Evolutionary conservation across 306 rosid genomes (phyloP).

Genomic region (Pterocarpus santalinus): DNA sequence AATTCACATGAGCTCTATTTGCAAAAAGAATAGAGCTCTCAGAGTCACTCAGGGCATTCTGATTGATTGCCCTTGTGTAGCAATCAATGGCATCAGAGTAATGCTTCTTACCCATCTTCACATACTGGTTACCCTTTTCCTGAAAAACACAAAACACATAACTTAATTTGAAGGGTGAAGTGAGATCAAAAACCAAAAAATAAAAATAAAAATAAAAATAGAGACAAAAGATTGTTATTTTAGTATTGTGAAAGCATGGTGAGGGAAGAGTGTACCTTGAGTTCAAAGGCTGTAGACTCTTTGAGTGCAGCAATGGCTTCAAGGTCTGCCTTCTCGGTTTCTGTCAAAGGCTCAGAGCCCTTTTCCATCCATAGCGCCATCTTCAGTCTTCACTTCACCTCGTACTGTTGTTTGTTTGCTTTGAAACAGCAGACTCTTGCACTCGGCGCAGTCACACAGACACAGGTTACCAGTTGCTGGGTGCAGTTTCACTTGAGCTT

Average conservation of each 20-base stretch:
- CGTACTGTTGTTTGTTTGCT: not conserved
- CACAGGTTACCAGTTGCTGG: not conserved
- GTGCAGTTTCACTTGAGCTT: not conserved
- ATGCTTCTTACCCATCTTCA: constrained; percentile 83
- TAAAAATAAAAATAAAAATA: not conserved
- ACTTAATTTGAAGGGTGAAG: constrained; percentile 17
- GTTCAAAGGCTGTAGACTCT: constrained; percentile 75
- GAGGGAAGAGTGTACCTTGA: constrained; percentile 63
- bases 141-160: constrained; percentile 33
- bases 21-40: constrained; percentile 73
- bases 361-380: constrained; percentile 93
- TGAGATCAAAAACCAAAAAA: constrained; percentile 32
- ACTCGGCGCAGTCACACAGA: not conserved
- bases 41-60: constrained; percentile 67
- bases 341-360: constrained; percentile 80
- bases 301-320: constrained; percentile 94
- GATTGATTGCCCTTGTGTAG: constrained; percentile 85
- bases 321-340: constrained; percentile 83
- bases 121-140: constrained; percentile 90
- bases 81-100: constrained; percentile 89
- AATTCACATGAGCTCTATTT: constrained; percentile 87
- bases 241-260: not conserved
- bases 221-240: not conserved
- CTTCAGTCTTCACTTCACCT: not conserved
- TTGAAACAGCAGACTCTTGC: not conserved